Conservation (phyloP, 306 rosid genomes). For the Lotus japonicus region DNA sequence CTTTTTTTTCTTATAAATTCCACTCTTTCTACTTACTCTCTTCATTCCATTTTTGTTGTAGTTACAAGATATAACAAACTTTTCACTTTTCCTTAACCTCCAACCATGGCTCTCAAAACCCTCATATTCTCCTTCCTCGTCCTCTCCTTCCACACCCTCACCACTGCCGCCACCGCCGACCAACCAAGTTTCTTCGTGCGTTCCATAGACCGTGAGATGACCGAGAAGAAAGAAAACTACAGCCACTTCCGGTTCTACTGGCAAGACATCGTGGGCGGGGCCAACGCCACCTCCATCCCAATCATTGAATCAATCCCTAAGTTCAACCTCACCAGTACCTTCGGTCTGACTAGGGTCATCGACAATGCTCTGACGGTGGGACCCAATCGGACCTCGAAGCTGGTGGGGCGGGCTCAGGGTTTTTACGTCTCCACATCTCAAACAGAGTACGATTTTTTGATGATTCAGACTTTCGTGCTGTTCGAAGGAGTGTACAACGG, state of each 20-base stretch:
- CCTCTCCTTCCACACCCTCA: neutral
- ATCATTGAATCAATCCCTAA: constrained; percentile 14
- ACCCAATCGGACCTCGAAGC: constrained; percentile 20
- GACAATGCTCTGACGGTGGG: constrained; percentile 30
- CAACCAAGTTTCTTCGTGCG: constrained; percentile 14
- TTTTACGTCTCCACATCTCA: constrained; percentile 41
- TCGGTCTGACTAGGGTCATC: constrained; percentile 17
- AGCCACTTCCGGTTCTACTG: constrained; percentile 49
- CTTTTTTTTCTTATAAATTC: too few relatives aligned
- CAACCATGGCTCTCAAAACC: neutral
- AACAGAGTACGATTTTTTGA: constrained; percentile 19
- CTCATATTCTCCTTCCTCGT: neutral
- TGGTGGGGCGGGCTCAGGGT: constrained; percentile 44
- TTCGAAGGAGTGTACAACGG: constrained; percentile 58
- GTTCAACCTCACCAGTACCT: neutral
- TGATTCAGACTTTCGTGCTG: constrained; percentile 50
- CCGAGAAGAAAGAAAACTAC: constrained; percentile 22
- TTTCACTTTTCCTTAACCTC: neutral
- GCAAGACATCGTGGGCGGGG: constrained; percentile 46
- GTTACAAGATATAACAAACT: neutral
- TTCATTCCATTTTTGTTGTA: neutral
- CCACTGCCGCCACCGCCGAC: neutral
- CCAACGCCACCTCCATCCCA: constrained; percentile 4
- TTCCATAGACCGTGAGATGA: constrained; percentile 16
- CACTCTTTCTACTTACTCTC: too few relatives aligned